Conservation (phyloP, 2,329 filamentous ascomycete species). For the Pseudofabraea citricarpa region DNA sequence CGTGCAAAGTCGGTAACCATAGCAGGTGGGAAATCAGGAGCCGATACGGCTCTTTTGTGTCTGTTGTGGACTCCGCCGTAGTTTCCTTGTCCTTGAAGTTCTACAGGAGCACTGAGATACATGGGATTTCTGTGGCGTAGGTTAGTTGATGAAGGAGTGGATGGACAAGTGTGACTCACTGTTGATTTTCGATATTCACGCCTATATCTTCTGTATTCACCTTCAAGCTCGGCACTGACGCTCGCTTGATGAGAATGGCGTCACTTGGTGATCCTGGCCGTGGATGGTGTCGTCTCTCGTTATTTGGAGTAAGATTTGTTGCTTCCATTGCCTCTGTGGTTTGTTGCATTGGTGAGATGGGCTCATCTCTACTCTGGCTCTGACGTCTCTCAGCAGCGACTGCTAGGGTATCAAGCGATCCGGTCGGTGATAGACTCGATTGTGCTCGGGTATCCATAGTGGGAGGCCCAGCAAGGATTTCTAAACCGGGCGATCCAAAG, state of each 20-base stretch:
- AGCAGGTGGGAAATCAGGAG: slow-evolving; percentile 13
- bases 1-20: slow-evolving; percentile 7
- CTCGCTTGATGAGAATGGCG: slow-evolving; percentile 26
- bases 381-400: slow-evolving; percentile 18
- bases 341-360: slow-evolving; percentile 4
- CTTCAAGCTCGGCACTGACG: slow-evolving; percentile 15
- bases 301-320: slow-evolving; percentile 1
- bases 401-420: slow-evolving; percentile 18
- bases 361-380: not conserved
- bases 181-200: slow-evolving; percentile 6
- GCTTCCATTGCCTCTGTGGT: not conserved
- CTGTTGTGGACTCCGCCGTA: not conserved
- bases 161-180: slow-evolving; percentile 3
- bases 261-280: slow-evolving; percentile 28
- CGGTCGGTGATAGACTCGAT: slow-evolving; percentile 16
- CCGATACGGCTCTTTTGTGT: slow-evolving; percentile 13
- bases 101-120: slow-evolving; percentile 5
- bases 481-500: slow-evolving; percentile 4
- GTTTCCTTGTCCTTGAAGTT: not conserved
- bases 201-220: slow-evolving; percentile 17
- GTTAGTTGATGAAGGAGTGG: not conserved
- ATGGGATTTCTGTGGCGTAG: slow-evolving; percentile 4
- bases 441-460: not conserved
- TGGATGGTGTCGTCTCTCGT: not conserved
- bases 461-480: not conserved